Conservation (phyloP, 768 basidiomycete species). For the Stropharia rugosoannulata region DNA sequence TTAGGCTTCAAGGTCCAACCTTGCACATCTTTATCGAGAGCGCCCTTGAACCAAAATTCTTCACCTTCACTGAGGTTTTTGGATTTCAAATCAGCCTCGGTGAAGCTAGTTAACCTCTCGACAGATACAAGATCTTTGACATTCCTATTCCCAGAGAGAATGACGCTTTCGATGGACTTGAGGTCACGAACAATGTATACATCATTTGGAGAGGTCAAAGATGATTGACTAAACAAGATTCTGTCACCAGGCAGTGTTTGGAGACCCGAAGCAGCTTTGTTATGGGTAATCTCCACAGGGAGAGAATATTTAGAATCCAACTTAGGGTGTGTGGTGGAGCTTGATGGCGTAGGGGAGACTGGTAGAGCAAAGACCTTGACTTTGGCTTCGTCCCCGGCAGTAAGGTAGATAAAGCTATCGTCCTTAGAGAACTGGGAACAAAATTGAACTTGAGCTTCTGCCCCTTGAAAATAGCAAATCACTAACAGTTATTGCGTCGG, state of each 20-base stretch:
- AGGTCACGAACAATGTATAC: constrained; percentile 53
- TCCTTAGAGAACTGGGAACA: constrained; percentile 67
- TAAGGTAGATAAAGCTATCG: constrained; percentile 66
- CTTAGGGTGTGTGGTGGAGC: constrained; percentile 53
- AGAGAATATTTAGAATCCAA: constrained; percentile 42
- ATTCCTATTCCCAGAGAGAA: constrained; percentile 30
- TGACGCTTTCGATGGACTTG: constrained; percentile 38
- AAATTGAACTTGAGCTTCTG: neutral
- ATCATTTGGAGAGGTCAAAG: constrained; percentile 79
- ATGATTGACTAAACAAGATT: constrained; percentile 72
- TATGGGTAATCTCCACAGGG: constrained; percentile 61
- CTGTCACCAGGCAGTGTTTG: constrained; percentile 59
- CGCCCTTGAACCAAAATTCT: constrained; percentile 90
- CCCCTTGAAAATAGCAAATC: neutral
- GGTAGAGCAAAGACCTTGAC: constrained; percentile 73
- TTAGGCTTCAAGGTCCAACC: constrained; percentile 84
- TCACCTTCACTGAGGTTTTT: constrained; percentile 66
- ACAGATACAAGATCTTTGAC: constrained; percentile 33
- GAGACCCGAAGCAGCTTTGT: constrained; percentile 58
- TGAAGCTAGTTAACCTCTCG: constrained; percentile 65
- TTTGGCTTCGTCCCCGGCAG: constrained; percentile 76
- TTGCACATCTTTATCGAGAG: constrained; percentile 71
- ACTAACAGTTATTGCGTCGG: constrained; percentile 57
- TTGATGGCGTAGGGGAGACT: constrained; percentile 58
- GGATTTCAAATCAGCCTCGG: constrained; percentile 49